phyloP scores from a whole-genome alignment of 768 basidiomycete species.

The Naganishia vaughanmartiniae region DNA sequence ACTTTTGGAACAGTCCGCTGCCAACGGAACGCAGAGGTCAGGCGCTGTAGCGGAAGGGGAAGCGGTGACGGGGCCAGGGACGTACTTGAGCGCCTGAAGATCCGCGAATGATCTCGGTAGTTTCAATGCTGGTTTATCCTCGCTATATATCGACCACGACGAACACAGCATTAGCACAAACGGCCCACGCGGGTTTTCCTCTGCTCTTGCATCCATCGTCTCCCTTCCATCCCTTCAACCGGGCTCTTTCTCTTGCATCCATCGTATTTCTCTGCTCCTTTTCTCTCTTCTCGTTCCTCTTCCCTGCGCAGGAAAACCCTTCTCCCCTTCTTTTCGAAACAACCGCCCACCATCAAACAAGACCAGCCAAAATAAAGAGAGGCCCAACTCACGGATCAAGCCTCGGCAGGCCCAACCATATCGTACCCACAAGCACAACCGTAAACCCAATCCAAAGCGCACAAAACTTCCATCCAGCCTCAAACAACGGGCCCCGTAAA shows the following conservation, averaged over 20 bases:
- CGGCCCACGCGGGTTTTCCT: constrained; percentile 32
- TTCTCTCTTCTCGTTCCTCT: no score
- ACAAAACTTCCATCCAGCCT: constrained; percentile 80
- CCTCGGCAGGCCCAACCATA: constrained; percentile 78
- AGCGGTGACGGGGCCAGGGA: constrained; percentile 53
- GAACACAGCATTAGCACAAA: constrained; percentile 29
- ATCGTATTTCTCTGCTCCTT: neutral
- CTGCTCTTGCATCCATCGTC: no score
- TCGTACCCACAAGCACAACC: constrained; percentile 66
- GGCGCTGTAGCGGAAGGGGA: neutral
- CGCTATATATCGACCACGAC: constrained; percentile 55
- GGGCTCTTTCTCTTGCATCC: no score
- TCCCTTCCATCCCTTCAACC: no score
- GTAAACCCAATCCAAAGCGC: constrained; percentile 70
- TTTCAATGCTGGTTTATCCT: constrained; percentile 70
- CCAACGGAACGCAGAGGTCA: neutral
- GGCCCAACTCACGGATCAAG: constrained; percentile 76
- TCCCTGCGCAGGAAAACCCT: no score
- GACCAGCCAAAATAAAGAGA: no score
- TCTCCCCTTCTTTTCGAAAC: no score
- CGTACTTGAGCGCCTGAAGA: constrained; percentile 75
- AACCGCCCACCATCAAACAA: neutral
- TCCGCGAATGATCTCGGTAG: constrained; percentile 86
- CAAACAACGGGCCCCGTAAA: constrained; percentile 61
- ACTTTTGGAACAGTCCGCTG: constrained; percentile 59